Evolutionary conservation across 176 grass and related monocot genomes (phyloP).

Genomic region (Zea mays): Zm-B73-REFERENCE-NAM-5.0 NC_050099.1:246389001-246389500

Average conservation of each 20-base stretch:
- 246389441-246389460: constrained; percentile 1
- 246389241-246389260: constrained; percentile 38
- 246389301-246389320: constrained; percentile 50
- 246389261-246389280: constrained; percentile 63
- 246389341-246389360: constrained; percentile 30
- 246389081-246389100: constrained; percentile 88
- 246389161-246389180: constrained; percentile 29
- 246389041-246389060: constrained; percentile 65
- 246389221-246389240: constrained; percentile 33
- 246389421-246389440: constrained; percentile 35
- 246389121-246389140: constrained; percentile 67
- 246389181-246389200: constrained; percentile 42
- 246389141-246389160: constrained; percentile 11
- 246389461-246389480: background rate
- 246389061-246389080: constrained; percentile 84
- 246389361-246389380: constrained; percentile 47
- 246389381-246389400: too few species aligned
- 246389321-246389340: constrained; percentile 14
- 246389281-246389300: constrained; percentile 67
- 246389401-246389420: constrained; percentile 31
- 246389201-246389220: background rate
- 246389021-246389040: constrained; percentile 73
- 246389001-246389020: constrained; percentile 94
- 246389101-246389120: constrained; percentile 81
- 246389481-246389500: background rate